Evolutionary conservation across 1,139 yeast species (phyloP), one percentile per base, ranked within the genome.

Genomic region (Debaryomyces nepalensis): DNA sequence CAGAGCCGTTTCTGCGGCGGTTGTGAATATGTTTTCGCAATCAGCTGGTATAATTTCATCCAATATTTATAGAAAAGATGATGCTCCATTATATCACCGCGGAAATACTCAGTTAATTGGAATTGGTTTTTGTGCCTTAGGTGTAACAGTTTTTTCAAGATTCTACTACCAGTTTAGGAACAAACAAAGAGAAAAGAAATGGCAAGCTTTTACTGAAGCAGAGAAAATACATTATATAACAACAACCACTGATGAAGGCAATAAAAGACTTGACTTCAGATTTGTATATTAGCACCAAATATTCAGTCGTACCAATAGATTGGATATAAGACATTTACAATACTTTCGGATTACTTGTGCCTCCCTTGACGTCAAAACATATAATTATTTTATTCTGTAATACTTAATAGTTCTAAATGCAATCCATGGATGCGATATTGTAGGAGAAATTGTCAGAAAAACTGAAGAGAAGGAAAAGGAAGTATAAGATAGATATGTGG

Each of bases 1-100:
- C 7, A 65, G 88, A 48, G 74, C 86, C 0, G 79, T 82, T 5
- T 70, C 81, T 14, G 73, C 84, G 2, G 80, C 87, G 0, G 44
- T 81, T 19, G 79, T 77, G 57, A 82, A 82, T 53, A 79, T 81
- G 64, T 70, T 69, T 49, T 77, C 76, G 1, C 87, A 82, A 53
- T 61, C 75, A 1, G 81, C 80, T 1, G 57, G 66, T 27, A 76
- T 82, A 38, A 63, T 74, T 8, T 63, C 77, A 4, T 64, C 78
- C 11, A 76, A 81, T 50, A 66, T 81, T 8, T 82, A 82, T 57
- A 64, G 81, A 36, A 55, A 59, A 0, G 70, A 68, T 33, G 88
- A 83, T 53, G 68, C 67, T 16, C 87, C 87, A 0, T 51, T 64
- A 23, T 82, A 82, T 54, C 68, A 65, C 31, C 58, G 72, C 20